Percentiles rank a stretch among this genome's conserved stretches.
Conservation (phyloP, 164 flowering plant genomes). For the Sextonia rubra region DNA sequence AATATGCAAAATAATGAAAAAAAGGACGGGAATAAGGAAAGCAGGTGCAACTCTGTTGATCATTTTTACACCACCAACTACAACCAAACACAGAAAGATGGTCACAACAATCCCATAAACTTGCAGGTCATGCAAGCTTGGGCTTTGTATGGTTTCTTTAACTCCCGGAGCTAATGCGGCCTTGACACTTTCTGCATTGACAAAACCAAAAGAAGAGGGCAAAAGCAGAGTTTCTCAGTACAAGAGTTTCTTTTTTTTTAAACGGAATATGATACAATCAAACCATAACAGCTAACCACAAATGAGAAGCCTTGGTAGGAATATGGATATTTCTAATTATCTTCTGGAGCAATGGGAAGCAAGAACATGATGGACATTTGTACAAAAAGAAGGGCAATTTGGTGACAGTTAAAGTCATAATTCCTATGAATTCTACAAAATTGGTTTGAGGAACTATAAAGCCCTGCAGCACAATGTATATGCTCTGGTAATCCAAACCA, state of each 20-base stretch:
- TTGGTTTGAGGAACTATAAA: no score
- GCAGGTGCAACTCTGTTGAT: conserved; percentile 98
- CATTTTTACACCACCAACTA: conserved; percentile 97
- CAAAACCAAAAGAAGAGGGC: conserved; percentile 43
- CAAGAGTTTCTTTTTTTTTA: no score
- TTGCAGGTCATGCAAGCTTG: conserved; percentile 90
- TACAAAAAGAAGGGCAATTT: no score
- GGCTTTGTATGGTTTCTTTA: conserved; percentile 44
- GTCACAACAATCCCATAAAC: conserved; percentile 93
- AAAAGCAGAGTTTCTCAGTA: not conserved
- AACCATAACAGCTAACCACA: not conserved
- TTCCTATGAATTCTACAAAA: no score
- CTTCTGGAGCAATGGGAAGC: not conserved
- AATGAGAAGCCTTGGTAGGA: not conserved
- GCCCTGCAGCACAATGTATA: no score
- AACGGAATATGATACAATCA: not conserved
- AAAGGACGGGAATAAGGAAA: conserved; percentile 84
- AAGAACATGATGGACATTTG: not conserved
- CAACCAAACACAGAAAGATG: conserved; percentile 80
- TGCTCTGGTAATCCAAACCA: no score
- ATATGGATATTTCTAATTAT: no score
- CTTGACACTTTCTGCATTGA: conserved; percentile 66
- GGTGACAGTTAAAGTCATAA: no score
- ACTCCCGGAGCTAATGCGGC: conserved; percentile 39
- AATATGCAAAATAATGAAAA: conserved; percentile 88